Conservation (phyloP, 2,329 filamentous ascomycete genomes). For the Zalaria sp. region DNA sequence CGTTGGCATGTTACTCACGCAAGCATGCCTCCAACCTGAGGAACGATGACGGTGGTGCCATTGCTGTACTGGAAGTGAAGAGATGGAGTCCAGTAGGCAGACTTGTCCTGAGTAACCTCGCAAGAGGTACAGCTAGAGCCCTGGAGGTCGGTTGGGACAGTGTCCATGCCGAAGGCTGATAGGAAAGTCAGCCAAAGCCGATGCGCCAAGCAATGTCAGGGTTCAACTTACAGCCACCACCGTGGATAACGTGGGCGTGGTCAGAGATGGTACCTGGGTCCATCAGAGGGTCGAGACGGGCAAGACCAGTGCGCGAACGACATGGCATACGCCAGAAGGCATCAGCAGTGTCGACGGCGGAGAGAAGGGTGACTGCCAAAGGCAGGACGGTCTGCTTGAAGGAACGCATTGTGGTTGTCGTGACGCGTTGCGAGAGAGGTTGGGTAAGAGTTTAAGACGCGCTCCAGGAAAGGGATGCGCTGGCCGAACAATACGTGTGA, state of each 20-base stretch:
- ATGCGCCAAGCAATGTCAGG: not conserved
- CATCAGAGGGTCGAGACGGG: slow-evolving; percentile 56
- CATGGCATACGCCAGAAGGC: slow-evolving; percentile 91
- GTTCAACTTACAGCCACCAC: slow-evolving; percentile 53
- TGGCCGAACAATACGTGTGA: too few species aligned
- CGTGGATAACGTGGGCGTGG: slow-evolving; percentile 65
- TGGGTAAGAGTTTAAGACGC: not conserved
- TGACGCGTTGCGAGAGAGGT: not conserved
- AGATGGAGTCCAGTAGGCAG: slow-evolving; percentile 70
- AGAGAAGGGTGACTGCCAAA: slow-evolving; percentile 11
- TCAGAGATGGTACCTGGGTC: slow-evolving; percentile 42
- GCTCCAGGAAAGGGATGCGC: not conserved
- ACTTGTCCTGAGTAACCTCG: slow-evolving; percentile 65
- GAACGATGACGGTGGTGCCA: slow-evolving; percentile 52
- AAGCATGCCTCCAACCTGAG: slow-evolving; percentile 70
- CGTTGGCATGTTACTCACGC: slow-evolving; percentile 43
- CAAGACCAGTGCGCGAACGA: slow-evolving; percentile 52
- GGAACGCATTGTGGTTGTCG: slow-evolving; percentile 1
- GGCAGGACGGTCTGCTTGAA: slow-evolving; percentile 6
- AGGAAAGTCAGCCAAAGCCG: not conserved
- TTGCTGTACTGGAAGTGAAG: slow-evolving; percentile 64
- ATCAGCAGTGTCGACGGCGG: slow-evolving; percentile 15
- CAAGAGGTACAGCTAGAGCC: slow-evolving; percentile 64
- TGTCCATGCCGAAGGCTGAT: slow-evolving; percentile 49
- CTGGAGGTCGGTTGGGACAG: slow-evolving; percentile 43